Evolutionary conservation across 179 eudicot genomes (phyloP).

Genomic region (Beta lomatogona): DNA sequence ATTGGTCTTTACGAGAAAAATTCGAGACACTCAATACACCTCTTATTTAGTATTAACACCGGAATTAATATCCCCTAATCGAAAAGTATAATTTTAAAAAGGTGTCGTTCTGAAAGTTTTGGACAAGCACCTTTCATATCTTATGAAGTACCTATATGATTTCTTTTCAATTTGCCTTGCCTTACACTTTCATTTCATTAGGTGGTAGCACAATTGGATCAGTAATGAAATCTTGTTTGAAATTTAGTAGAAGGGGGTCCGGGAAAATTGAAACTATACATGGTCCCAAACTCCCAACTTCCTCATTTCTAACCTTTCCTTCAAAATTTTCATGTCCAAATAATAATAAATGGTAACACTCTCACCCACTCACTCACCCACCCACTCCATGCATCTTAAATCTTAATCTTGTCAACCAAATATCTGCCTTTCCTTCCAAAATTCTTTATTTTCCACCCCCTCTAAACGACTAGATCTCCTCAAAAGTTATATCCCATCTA

Average conservation of each 20-base stretch:
- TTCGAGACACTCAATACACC: too few relatives aligned
- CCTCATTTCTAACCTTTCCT: background rate
- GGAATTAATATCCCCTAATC: too few relatives aligned
- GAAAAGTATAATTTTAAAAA: too few relatives aligned
- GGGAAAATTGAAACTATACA: background rate
- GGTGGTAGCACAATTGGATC: background rate
- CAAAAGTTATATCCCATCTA: background rate
- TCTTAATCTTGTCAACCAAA: conserved; percentile 16
- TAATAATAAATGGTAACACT: background rate
- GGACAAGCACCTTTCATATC: background rate
- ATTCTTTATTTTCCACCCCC: background rate
- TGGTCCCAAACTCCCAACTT: conserved; percentile 9
- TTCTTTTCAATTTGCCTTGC: background rate
- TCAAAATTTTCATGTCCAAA: background rate
- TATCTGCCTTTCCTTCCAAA: conserved; percentile 7
- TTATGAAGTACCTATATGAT: background rate
- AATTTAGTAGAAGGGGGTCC: background rate
- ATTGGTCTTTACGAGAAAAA: too few relatives aligned
- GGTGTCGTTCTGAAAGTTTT: too few relatives aligned
- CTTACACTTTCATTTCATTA: conserved; percentile 1
- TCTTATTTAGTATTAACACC: too few relatives aligned
- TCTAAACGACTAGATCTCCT: background rate
- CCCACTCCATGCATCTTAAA: conserved; percentile 4
- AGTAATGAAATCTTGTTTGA: background rate
- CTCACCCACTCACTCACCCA: conserved; percentile 10